Conservation (phyloP, 2,329 filamentous ascomycete genomes). For the Trichoderma sp. region DNA sequence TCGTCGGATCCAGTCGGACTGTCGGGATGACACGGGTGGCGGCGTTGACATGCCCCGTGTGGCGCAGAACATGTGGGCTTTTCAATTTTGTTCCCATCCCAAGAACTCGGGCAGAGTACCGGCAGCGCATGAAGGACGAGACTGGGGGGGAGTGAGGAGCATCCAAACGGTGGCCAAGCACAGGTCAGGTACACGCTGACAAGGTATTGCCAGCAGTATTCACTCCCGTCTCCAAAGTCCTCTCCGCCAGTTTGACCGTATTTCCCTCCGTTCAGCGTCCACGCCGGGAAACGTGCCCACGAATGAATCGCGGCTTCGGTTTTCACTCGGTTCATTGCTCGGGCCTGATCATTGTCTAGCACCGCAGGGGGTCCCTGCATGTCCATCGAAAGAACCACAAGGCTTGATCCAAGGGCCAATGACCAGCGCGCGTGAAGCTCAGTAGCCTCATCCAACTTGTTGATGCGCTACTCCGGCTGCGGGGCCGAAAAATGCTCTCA, state of each 20-base stretch:
- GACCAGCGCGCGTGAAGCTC: not conserved
- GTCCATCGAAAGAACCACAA: constrained; percentile 1
- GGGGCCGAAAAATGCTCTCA: constrained; percentile 7
- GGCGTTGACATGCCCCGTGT: constrained; percentile 10
- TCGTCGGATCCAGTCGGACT: constrained; percentile 5
- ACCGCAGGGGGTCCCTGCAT: not conserved
- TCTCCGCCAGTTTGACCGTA: constrained; percentile 2
- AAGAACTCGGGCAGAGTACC: not conserved
- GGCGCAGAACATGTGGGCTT: constrained; percentile 1
- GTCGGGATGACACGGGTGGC: constrained; percentile 14
- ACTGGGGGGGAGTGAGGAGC: not conserved
- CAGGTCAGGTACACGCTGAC: not conserved
- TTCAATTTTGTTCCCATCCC: not conserved
- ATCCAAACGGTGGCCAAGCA: not conserved
- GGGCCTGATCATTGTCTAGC: not conserved
- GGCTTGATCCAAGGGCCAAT: not conserved
- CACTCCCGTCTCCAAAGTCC: not conserved
- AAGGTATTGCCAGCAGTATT: not conserved
- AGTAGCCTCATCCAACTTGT: not conserved
- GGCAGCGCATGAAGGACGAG: not conserved
- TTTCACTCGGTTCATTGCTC: constrained; percentile 11
- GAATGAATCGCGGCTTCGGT: constrained; percentile 16
- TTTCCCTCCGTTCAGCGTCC: constrained; percentile 5
- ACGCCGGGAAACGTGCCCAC: not conserved
- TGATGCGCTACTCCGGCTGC: constrained; percentile 14